Base-by-base conservation (phyloP, 805 yeast species). In the Spathaspora gorwiae region DNA sequence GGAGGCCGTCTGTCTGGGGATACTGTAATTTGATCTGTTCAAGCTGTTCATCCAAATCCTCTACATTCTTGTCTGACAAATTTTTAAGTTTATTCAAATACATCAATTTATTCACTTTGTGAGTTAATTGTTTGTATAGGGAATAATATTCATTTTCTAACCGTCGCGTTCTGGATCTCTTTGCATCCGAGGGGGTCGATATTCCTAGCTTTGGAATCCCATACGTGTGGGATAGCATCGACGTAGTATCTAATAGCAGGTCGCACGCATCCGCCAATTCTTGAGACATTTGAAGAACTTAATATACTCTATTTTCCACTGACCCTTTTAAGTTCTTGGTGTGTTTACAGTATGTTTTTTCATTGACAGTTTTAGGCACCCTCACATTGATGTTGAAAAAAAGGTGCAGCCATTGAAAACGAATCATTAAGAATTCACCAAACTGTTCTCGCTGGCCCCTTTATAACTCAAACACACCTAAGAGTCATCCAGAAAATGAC, bases 181-280 rank as follows among this genome's bases (percentile, higher is more conserved):
- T 35, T 12, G 43, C 19, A 13, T 40, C 26, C n/a, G n/a, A 2
- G 9, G 35, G 13, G 9, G 15, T 39, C 9, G 48, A 31, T 29
- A 35, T 43, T 8, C 34, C 41, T 6, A 56, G 39, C 13, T n/a
- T 44, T 3, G 68, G 72, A 9, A 68, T 49, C 4, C 74, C 74
- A 47, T 59, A 66, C 35, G 58, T 57, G 45, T 65, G 73, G 6
- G 54, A 43, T 30, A 66, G 62, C 13, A 62, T 38, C 2, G 54
- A 51, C 2, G 62, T 61, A 19, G 49, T 32, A 6, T 46, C 29
- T 7, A 62, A 43, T 14, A 65, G 42, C 7, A 45, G 43, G 35
- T 63, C 65, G 44, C 68, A 65, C 2, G 59, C 56, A 9, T 40
- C 40, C 10, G 49, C 40, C 33, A 59, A 42, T n/a, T 47, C 53